Evolutionary conservation across 148 eudicot species (phyloP), one percentile per base, ranked within the genome.

Genomic region (Fagopyrum homotropicum): DNA sequence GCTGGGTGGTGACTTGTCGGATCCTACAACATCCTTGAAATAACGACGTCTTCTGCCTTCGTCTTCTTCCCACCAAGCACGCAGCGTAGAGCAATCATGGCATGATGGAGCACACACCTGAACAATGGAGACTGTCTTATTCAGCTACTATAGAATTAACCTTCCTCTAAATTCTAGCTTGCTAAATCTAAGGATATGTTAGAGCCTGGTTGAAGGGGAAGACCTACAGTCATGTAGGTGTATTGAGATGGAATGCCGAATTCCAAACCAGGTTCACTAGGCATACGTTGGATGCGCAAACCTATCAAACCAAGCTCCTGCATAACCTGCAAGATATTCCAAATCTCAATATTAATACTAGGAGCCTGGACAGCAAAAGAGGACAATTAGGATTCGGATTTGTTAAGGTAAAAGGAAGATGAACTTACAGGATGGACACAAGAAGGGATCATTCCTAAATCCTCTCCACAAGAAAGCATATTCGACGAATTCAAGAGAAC

Each of bases 11-110:
- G 82, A 73, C 60, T 76, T 81, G 79, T 86, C 89, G 55, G 96
- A 92, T 16, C 92, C 93, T 74, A 95, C 77, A 75, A 95, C 82
- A 12, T 83, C 75, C 78, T 89, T 85, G 75, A 85, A 95, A 73
- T 81, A 95, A 52, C 85, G 80, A 22, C 86, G 81, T 77, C 97
- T 83, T 79, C 98, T 87, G 57, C 88, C 96, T 81, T 95, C 98
- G 72, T 92, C 98, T 88, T 95, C 98, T 84, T 95, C 98, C 98
- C 98, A 95, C 98, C 98, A 95, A 57, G 98, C 97, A 63, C 97
- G 96, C 63, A 95, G 81, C 71, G 98, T 95, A 26, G 98, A 90
- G 79, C 96, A 89, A 76, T 95, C 98, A 60, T 95, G 98, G 80
- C 97, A 92, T 68, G 98, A 95, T 61, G 98, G 98, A 84, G 98